Conservation (phyloP, 208 protist genomes). For the Acanthamoeba royreba region DNA sequence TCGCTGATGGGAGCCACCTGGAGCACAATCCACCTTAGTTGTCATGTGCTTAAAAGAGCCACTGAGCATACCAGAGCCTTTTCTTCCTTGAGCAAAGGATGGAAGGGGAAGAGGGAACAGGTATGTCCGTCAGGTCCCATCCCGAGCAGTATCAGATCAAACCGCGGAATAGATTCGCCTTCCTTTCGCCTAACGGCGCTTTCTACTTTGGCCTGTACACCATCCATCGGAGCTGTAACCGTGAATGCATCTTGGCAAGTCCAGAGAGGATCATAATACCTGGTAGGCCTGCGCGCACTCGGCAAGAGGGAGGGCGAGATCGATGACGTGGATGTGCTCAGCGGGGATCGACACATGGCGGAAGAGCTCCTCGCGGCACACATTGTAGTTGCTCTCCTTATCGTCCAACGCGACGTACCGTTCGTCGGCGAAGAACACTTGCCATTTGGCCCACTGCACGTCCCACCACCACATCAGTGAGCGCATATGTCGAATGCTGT, state of each 20-base stretch:
- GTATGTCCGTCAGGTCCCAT: conserved; percentile 75
- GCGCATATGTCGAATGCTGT: background rate
- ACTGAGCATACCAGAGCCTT: background rate
- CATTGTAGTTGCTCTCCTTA: conserved; percentile 56
- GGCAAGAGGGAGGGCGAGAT: background rate
- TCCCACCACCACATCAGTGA: background rate
- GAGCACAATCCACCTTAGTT: background rate
- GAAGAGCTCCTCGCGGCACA: conserved; percentile 49
- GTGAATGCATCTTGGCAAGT: background rate
- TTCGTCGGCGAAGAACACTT: conserved; percentile 71
- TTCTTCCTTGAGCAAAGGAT: conserved; percentile 50
- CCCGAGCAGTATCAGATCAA: conserved; percentile 66
- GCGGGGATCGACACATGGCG: conserved; percentile 33
- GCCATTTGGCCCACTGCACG: conserved; percentile 40
- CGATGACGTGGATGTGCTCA: conserved; percentile 36
- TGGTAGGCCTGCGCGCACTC: conserved; percentile 38
- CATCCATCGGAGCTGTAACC: background rate
- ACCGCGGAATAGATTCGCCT: background rate
- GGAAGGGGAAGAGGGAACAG: conserved; percentile 68
- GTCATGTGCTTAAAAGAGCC: background rate
- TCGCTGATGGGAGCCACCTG: conserved; percentile 52
- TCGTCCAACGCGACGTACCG: conserved; percentile 59
- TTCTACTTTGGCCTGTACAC: background rate
- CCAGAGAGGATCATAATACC: background rate
- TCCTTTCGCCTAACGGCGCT: background rate